These are phyloP conservation scores for Trypanosoma conorhini DNA, from an alignment of 208 protist genomes.

Conservation along the genomic window DNA sequence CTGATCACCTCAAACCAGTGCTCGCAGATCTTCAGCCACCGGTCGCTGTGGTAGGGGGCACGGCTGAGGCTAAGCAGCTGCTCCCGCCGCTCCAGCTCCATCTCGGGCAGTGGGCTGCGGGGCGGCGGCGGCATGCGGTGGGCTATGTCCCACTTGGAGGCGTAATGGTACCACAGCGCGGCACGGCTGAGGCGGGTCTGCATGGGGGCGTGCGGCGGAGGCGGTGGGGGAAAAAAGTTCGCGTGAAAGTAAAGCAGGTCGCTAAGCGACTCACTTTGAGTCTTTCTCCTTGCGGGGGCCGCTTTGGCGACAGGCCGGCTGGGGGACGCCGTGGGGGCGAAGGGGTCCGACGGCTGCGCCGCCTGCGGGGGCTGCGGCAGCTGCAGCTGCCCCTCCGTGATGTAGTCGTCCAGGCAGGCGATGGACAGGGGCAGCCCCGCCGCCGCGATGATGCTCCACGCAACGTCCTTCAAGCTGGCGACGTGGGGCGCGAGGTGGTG, in stretches of 20 bases:
- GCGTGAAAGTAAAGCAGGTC: slow-evolving; percentile 81
- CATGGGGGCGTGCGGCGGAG: slow-evolving; percentile 53
- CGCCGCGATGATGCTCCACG: slow-evolving; percentile 58
- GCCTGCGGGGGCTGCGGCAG: slow-evolving; percentile 2
- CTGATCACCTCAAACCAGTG: slow-evolving; percentile 67
- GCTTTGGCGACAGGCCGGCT: neutral
- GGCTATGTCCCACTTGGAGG: slow-evolving; percentile 82
- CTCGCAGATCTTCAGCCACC: slow-evolving; percentile 65
- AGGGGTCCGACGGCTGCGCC: neutral
- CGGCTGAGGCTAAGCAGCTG: slow-evolving; percentile 44
- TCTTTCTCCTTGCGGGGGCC: slow-evolving; percentile 30
- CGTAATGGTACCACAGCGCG: slow-evolving; percentile 79
- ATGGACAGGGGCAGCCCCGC: slow-evolving; percentile 63
- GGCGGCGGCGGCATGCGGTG: slow-evolving; percentile 77
- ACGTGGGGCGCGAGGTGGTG: slow-evolving; percentile 1
- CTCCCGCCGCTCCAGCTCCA: slow-evolving; percentile 65
- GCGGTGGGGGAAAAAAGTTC: slow-evolving; percentile 78
- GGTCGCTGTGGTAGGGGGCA: slow-evolving; percentile 71
- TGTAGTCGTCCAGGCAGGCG: slow-evolving; percentile 48
- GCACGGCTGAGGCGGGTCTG: slow-evolving; percentile 47
- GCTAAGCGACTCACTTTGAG: slow-evolving; percentile 66
- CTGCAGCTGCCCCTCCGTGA: slow-evolving; percentile 54
- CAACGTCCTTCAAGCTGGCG: slow-evolving; percentile 48
- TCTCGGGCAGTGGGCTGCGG: slow-evolving; percentile 72
- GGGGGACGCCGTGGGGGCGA: neutral